Conservation (phyloP, 495 filamentous ascomycete species). For the Hypomontagnella monticulosa region DNA sequence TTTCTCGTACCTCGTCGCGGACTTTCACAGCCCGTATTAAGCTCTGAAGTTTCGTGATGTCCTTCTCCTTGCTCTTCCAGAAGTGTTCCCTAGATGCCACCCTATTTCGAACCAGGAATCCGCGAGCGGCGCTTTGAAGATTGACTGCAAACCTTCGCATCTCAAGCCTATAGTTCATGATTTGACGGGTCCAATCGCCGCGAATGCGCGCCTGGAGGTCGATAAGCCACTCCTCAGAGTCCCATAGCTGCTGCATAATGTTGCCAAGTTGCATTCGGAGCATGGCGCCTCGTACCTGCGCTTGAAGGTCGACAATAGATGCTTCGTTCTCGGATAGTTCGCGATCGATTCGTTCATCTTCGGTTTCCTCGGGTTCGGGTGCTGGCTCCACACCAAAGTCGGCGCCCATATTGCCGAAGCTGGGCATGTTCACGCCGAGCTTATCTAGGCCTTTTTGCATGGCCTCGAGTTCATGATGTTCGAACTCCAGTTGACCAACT, state of each 20-base stretch:
- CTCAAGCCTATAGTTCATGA: constrained; percentile 77
- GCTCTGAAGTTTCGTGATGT: constrained; percentile 85
- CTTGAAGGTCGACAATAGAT: constrained; percentile 80
- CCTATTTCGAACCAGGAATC: constrained; percentile 76
- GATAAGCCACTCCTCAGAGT: constrained; percentile 78
- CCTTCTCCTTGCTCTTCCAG: constrained; percentile 74
- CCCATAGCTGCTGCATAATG: constrained; percentile 91
- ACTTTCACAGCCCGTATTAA: constrained; percentile 80
- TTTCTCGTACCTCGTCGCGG: constrained; percentile 70
- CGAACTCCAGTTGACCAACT: constrained; percentile 96
- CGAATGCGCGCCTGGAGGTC: constrained; percentile 86
- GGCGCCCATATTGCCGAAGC: constrained; percentile 95
- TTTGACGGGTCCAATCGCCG: constrained; percentile 74
- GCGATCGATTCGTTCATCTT: constrained; percentile 87
- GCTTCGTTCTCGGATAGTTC: constrained; percentile 80
- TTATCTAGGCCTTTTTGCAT: constrained; percentile 97
- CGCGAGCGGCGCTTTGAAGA: constrained; percentile 82
- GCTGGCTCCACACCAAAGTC: constrained; percentile 87
- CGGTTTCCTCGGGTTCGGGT: constrained; percentile 76
- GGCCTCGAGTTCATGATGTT: constrained; percentile 95
- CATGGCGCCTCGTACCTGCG: constrained; percentile 84
- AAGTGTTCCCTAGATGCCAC: constrained; percentile 67
- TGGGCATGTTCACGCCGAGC: constrained; percentile 93
- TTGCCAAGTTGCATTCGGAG: constrained; percentile 79
- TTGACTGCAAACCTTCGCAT: constrained; percentile 80